These are phyloP conservation scores for Myriosclerotinia scirpicola DNA, from an alignment of 2,329 filamentous ascomycete genomes.

Conservation along the genomic window DNA sequence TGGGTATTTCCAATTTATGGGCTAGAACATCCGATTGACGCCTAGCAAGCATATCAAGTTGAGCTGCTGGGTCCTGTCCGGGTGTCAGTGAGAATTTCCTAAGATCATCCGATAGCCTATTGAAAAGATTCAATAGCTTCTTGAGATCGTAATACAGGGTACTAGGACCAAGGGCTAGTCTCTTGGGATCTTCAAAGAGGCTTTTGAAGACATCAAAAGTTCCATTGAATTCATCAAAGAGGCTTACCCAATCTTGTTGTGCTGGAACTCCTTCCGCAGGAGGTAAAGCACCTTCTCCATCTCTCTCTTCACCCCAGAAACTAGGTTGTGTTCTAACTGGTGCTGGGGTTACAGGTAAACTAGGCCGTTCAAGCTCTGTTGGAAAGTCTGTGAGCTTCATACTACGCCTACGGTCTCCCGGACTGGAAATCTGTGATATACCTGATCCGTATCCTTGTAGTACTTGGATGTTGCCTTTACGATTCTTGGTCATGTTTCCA, in stretches of 20 bases:
- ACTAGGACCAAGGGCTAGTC: constrained; percentile 2
- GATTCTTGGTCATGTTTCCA: constrained; percentile 67
- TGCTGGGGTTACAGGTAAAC: constrained; percentile 85
- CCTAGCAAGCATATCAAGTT: constrained; percentile 68
- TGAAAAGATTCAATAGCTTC: constrained; percentile 18
- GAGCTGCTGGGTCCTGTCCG: constrained; percentile 65
- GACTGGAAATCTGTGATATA: constrained; percentile 37
- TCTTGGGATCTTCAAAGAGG: constrained; percentile 18
- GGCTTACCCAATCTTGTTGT: constrained; percentile 93
- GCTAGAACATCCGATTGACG: constrained; percentile 64
- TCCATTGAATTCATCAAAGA: constrained; percentile 44
- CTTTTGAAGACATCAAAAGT: constrained; percentile 20
- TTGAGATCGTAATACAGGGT: constrained; percentile 15
- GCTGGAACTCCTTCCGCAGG: constrained; percentile 78
- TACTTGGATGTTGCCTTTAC: constrained; percentile 45
- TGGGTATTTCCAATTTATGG: constrained; percentile 48
- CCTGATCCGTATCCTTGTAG: constrained; percentile 40
- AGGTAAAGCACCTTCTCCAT: constrained; percentile 62
- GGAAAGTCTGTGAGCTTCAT: constrained; percentile 86
- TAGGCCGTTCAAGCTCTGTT: constrained; percentile 76
- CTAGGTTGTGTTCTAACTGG: constrained; percentile 64
- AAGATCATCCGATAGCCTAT: constrained; percentile 20
- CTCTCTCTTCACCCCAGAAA: constrained; percentile 60
- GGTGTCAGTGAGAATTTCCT: constrained; percentile 21
- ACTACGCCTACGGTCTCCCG: constrained; percentile 45